Evolutionary conservation across 2,329 filamentous ascomycete genomes (phyloP).

Genomic region (Neonectria neomacrospora): DNA sequence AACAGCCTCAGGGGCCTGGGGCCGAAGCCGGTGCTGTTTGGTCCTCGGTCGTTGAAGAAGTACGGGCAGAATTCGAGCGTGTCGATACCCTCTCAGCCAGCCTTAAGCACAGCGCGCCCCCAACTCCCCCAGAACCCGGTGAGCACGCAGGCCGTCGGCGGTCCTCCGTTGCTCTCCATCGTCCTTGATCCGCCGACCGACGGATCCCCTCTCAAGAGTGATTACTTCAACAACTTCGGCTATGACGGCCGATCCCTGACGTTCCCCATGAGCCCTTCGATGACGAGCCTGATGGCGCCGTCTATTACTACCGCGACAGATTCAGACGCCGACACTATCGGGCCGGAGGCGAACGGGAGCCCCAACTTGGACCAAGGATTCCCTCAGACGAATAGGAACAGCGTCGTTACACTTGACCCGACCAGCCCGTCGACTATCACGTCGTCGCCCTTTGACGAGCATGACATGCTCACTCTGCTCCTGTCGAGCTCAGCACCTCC

Average conservation of each 20-base stretch:
- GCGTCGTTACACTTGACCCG: slow-evolving; percentile 8
- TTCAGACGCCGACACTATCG: slow-evolving; percentile 28
- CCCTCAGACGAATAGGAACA: slow-evolving; percentile 30
- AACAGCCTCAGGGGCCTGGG: not conserved
- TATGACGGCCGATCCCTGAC: slow-evolving; percentile 34
- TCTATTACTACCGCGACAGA: slow-evolving; percentile 36
- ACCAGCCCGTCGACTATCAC: slow-evolving; percentile 39
- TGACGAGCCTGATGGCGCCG: slow-evolving; percentile 42
- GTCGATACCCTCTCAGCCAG: slow-evolving; percentile 25
- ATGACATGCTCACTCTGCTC: slow-evolving; percentile 49
- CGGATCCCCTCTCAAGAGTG: slow-evolving; percentile 22
- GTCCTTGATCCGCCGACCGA: slow-evolving; percentile 36
- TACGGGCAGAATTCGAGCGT: slow-evolving; percentile 39
- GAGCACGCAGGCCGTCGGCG: slow-evolving; percentile 41
- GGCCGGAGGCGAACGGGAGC: slow-evolving; percentile 29
- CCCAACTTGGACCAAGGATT: slow-evolving; percentile 18
- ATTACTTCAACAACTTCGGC: slow-evolving; percentile 26
- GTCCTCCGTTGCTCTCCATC: slow-evolving; percentile 31
- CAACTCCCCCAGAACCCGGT: slow-evolving; percentile 38
- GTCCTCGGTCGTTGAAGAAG: slow-evolving; percentile 31
- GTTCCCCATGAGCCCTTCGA: slow-evolving; percentile 39
- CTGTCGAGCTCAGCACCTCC: slow-evolving; percentile 37
- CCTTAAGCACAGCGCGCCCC: slow-evolving; percentile 23
- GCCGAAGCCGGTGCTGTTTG: slow-evolving; percentile 32
- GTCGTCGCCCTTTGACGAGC: slow-evolving; percentile 49